Evolutionary conservation across 164 flowering plant species (phyloP), one percentile per base, ranked within the genome.

Genomic region (Vitis rupestris): DNA sequence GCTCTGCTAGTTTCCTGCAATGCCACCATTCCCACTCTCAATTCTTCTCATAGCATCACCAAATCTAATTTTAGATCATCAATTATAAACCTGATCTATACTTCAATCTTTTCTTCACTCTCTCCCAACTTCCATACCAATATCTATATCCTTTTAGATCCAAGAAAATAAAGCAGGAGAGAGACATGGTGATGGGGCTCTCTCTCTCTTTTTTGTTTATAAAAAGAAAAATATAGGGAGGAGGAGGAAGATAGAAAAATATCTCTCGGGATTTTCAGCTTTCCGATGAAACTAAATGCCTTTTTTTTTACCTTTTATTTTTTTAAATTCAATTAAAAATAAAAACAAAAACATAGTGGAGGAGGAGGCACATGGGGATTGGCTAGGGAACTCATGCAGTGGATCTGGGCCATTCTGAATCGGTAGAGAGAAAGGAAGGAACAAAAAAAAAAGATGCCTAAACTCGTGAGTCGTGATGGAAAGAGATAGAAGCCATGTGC

Each of bases 1-100:
- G 54, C 74, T 88, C 89, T 8, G 71, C 88, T 65, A 88, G 76
- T 79, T 83, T 86, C 84, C 92, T 88, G 87, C 59, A n/a, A 70
- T 31, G n/a, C 69, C 77, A 16, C 14, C 52, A 50, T 37, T 37
- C 44, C 44, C 44, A 37, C 44, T 37, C 44, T 37, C 44, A 37
- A 37, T 37, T 37, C 44, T 37, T 37, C 44, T 37, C 44, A 37
- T 37, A 3, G 4, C 44, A 23, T 23, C 27, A 23, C 27, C 27
- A 23, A 23, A 23, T 37, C 44, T 37, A 37, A 37, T 37, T 37
- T 37, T 6, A 37, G 44, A 37, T 37, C 7, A 4, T 37, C 44
- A 37, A 37, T 37, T 37, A 37, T 37, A 37, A 37, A 3, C 44
- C 44, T 37, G 7, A 6, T 23, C 27, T 23, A 23, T 23, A 23